These are phyloP conservation scores for Corylus americana DNA, from an alignment of 306 rosid species.

Conservation along the genomic window DNA sequence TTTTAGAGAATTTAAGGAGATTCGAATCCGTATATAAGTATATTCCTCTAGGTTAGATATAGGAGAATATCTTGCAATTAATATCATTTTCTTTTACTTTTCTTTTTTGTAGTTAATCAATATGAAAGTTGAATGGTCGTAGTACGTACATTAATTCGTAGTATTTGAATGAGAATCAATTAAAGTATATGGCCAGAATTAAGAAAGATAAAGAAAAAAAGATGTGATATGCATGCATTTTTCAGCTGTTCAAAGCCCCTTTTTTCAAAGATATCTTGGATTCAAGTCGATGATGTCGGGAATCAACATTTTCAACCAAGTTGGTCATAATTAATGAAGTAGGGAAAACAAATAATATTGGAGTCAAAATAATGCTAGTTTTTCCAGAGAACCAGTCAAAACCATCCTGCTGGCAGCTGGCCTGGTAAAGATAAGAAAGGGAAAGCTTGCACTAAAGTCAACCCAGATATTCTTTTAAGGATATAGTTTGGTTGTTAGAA, in stretches of 20 bases:
- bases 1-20: no score
- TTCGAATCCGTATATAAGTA: no score
- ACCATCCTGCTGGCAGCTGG: conserved; percentile 3
- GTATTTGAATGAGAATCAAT: neutral
- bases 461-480: no score
- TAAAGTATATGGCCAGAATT: no score
- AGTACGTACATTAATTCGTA: neutral
- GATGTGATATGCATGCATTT: neutral
- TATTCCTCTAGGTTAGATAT: no score
- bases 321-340: neutral
- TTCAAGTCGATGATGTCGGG: neutral
- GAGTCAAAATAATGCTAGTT: neutral
- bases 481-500: no score
- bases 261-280: neutral
- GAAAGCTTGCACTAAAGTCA: neutral
- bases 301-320: neutral
- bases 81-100: no score
- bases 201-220: no score
- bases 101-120: no score
- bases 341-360: neutral
- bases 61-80: no score
- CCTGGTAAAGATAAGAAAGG: neutral
- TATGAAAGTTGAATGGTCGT: neutral
- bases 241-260: neutral
- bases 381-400: conserved; percentile 16